phyloP scores from a whole-genome alignment of 1,284 basidiomycete genomes.

The Malassezia restricta region DNA sequence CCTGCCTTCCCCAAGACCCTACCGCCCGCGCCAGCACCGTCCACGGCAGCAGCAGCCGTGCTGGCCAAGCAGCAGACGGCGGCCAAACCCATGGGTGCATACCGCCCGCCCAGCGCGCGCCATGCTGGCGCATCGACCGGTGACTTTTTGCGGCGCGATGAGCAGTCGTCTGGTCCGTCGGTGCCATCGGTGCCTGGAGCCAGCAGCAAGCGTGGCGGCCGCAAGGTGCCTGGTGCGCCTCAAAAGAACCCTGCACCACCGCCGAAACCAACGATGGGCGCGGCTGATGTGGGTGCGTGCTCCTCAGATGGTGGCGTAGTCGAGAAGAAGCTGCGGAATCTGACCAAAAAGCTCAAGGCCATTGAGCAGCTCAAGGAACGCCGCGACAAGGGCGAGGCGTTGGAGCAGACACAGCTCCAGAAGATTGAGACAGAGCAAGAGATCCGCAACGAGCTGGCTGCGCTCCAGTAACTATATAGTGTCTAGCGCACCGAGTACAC shows the following conservation, averaged over 20 bases:
- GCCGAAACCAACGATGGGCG: slow-evolving; percentile 21
- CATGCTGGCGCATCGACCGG: slow-evolving; percentile 18
- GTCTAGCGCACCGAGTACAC: slow-evolving; percentile 13
- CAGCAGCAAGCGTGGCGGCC: background rate
- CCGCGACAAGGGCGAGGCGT: slow-evolving; percentile 67
- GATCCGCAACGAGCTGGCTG: slow-evolving; percentile 64
- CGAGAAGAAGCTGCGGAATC: slow-evolving; percentile 56
- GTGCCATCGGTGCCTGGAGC: background rate
- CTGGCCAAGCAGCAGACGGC: slow-evolving; percentile 38
- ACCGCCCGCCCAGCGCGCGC: slow-evolving; percentile 55
- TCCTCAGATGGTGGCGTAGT: slow-evolving; percentile 19
- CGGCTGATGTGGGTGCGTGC: slow-evolving; percentile 28
- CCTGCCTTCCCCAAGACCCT: slow-evolving; percentile 62
- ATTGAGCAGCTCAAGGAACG: slow-evolving; percentile 91
- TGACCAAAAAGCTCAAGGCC: slow-evolving; percentile 86
- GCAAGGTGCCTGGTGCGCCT: slow-evolving; percentile 10
- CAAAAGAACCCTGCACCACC: background rate
- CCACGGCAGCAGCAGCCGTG: slow-evolving; percentile 51
- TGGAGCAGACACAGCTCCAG: slow-evolving; percentile 84
- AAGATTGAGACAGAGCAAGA: slow-evolving; percentile 82
- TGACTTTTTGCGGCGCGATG: slow-evolving; percentile 23
- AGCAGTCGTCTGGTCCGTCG: background rate
- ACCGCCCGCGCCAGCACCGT: slow-evolving; percentile 64
- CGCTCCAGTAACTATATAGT: slow-evolving; percentile 43
- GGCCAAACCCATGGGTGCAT: slow-evolving; percentile 46